A percentile compares a stretch with the other conserved stretches of the same genome.
phyloP scores from a whole-genome alignment of 495 filamentous ascomycete species.

The Podospora pseudopauciseta region DNA sequence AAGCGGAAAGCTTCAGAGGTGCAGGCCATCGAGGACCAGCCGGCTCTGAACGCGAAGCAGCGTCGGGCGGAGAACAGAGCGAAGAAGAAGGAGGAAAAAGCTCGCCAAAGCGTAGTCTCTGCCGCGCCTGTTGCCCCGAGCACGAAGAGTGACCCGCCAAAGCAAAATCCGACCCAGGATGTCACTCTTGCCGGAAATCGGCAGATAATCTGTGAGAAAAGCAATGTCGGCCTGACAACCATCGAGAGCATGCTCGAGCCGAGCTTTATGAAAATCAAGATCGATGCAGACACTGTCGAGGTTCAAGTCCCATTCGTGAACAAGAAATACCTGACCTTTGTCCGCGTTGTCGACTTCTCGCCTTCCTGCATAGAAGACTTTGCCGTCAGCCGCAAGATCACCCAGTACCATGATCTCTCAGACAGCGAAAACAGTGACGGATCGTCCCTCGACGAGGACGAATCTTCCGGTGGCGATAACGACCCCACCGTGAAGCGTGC shows the following conservation, averaged over 20 bases:
- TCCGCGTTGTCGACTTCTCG: conserved; percentile 78
- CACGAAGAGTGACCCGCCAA: not conserved
- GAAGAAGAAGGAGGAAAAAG: not conserved
- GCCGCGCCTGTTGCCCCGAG: not conserved
- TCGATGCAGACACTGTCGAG: conserved; percentile 37
- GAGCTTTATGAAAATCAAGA: conserved; percentile 34
- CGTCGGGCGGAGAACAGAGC: conserved; percentile 11
- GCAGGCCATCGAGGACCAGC: conserved; percentile 23
- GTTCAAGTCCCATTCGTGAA: conserved; percentile 65
- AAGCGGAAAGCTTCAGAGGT: conserved; percentile 27
- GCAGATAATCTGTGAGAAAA: conserved; percentile 45
- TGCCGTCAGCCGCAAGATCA: conserved; percentile 46
- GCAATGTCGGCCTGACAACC: conserved; percentile 30
- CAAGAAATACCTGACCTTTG: conserved; percentile 60
- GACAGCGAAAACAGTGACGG: conserved; percentile 23
- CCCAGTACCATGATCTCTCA: conserved; percentile 45
- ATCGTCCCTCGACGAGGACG: conserved; percentile 17
- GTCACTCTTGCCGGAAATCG: conserved; percentile 31
- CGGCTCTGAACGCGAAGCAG: conserved; percentile 22
- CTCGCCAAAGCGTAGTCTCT: not conserved
- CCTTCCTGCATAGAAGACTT: conserved; percentile 74
- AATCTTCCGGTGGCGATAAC: conserved; percentile 6
- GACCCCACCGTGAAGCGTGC: conserved; percentile 18
- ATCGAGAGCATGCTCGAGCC: conserved; percentile 51
- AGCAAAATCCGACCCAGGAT: not conserved